A percentile compares a stretch with the other conserved stretches of the same genome.
phyloP scores from a whole-genome alignment of 2,329 filamentous ascomycete species.

The Clonostachys rhizophaga region DNA sequence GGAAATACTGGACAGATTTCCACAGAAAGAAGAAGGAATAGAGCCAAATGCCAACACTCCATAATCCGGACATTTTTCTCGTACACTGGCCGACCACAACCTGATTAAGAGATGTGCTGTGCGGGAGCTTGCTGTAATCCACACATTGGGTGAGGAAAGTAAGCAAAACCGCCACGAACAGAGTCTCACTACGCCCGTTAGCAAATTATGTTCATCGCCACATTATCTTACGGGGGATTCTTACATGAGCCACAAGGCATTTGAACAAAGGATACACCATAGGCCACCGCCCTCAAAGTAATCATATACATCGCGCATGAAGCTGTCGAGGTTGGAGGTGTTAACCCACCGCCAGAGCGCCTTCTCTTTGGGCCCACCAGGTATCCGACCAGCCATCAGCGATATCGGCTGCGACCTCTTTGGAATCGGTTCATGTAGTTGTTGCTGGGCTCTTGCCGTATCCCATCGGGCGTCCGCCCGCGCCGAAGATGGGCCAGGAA shows the following conservation, averaged over 20 bases:
- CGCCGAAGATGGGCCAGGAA: conserved; percentile 32
- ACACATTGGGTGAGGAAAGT: conserved; percentile 85
- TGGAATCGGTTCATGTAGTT: conserved; percentile 33
- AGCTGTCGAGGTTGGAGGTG: conserved; percentile 82
- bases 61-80: conserved; percentile 65
- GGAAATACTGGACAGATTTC: conserved; percentile 68
- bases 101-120: conserved; percentile 51
- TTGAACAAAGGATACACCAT: conserved; percentile 75
- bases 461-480: conserved; percentile 50
- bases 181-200: conserved; percentile 57
- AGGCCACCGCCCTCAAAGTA: conserved; percentile 83
- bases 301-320: conserved; percentile 78
- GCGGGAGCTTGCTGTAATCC: conserved; percentile 70
- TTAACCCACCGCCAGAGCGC: conserved; percentile 94
- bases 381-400: conserved; percentile 16
- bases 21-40: conserved; percentile 83
- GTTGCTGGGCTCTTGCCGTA: conserved; percentile 44
- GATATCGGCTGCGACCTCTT: conserved; percentile 15
- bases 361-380: conserved; percentile 53
- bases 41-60: conserved; percentile 77
- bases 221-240: conserved; percentile 18
- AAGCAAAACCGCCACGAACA: conserved; percentile 77
- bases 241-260: conserved; percentile 68
- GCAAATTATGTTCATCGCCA: neutral
- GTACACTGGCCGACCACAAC: conserved; percentile 71